Conservation (phyloP, 805 yeast genomes). For the Myxozyma monticola region DNA sequence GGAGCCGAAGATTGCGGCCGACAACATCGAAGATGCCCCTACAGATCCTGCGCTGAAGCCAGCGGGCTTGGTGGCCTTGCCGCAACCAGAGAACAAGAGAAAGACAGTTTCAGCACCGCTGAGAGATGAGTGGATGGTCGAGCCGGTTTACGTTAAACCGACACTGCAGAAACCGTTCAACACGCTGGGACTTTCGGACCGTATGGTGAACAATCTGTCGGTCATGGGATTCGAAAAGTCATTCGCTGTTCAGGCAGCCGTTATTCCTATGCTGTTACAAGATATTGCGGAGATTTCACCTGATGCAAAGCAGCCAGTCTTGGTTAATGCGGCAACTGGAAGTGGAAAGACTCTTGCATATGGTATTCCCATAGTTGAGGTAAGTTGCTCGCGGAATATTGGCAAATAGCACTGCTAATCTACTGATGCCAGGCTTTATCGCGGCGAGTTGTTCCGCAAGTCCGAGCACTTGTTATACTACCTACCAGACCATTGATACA, state of each 20-base stretch:
- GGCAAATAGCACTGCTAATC: neutral
- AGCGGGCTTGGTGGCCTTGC: slow-evolving; percentile 62
- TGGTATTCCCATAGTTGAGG: slow-evolving; percentile 75
- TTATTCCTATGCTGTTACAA: slow-evolving; percentile 56
- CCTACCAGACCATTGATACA: slow-evolving; percentile 87
- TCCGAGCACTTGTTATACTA: slow-evolving; percentile 75
- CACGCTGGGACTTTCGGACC: slow-evolving; percentile 48
- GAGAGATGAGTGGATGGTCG: slow-evolving; percentile 60
- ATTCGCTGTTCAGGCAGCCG: slow-evolving; percentile 74
- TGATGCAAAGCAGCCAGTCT: slow-evolving; percentile 52
- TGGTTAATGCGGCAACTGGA: slow-evolving; percentile 94
- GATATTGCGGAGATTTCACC: slow-evolving; percentile 40
- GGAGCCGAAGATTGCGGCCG: slow-evolving; percentile 2
- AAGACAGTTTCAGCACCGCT: slow-evolving; percentile 41
- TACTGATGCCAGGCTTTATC: slow-evolving; percentile 44
- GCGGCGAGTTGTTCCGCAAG: slow-evolving; percentile 63
- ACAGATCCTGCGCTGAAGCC: no score
- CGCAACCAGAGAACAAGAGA: slow-evolving; percentile 73
- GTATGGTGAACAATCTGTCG: slow-evolving; percentile 50
- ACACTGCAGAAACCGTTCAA: slow-evolving; percentile 49
- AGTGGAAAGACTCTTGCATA: slow-evolving; percentile 95
- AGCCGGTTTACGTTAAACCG: slow-evolving; percentile 59
- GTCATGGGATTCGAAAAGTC: slow-evolving; percentile 54
- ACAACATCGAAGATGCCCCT: slow-evolving; percentile 21
- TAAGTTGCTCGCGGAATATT: neutral